phyloP scores from a whole-genome alignment of 371 early-diverging fungal species.

The Thermomucor indicae-seudaticae region DNA sequence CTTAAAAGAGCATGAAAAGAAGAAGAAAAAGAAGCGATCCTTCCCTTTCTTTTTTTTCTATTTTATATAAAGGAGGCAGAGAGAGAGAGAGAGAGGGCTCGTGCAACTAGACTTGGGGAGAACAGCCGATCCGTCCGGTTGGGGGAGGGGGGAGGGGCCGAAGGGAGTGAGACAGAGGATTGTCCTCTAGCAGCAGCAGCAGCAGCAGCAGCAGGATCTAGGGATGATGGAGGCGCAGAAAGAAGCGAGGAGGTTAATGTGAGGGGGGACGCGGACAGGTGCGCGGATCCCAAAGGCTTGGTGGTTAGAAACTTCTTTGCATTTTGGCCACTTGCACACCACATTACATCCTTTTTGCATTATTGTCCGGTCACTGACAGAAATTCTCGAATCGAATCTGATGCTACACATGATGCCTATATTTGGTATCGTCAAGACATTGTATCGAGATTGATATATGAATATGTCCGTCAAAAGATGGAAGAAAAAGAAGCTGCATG shows the following conservation, averaged over 20 bases:
- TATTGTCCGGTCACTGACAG: too few species aligned
- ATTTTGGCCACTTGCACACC: not conserved
- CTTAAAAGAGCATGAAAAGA: slow-evolving; percentile 2
- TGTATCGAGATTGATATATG: too few species aligned
- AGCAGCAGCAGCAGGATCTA: too few species aligned
- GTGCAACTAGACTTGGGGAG: slow-evolving; percentile 7
- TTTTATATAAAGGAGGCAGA: not conserved
- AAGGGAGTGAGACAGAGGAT: too few species aligned
- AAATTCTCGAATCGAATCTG: not conserved
- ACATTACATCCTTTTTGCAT: too few species aligned
- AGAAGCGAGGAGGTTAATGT: not conserved
- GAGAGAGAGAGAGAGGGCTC: not conserved
- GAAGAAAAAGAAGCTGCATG: too few species aligned
- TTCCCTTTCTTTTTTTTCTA: not conserved
- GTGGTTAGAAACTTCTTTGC: not conserved
- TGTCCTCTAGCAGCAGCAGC: too few species aligned
- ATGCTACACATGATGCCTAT: not conserved
- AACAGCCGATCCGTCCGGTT: not conserved
- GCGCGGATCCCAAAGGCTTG: not conserved
- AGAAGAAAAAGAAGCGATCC: slow-evolving; percentile 2
- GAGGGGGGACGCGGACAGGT: not conserved
- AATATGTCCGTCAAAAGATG: too few species aligned
- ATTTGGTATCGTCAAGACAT: not conserved
- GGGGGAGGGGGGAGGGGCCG: not conserved
- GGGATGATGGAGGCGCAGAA: not conserved